Percentiles rank a stretch among this genome's conserved stretches.
Evolutionary conservation across 2,329 filamentous ascomycete genomes (phyloP).

Genomic region (Epichloe sp.): DNA sequence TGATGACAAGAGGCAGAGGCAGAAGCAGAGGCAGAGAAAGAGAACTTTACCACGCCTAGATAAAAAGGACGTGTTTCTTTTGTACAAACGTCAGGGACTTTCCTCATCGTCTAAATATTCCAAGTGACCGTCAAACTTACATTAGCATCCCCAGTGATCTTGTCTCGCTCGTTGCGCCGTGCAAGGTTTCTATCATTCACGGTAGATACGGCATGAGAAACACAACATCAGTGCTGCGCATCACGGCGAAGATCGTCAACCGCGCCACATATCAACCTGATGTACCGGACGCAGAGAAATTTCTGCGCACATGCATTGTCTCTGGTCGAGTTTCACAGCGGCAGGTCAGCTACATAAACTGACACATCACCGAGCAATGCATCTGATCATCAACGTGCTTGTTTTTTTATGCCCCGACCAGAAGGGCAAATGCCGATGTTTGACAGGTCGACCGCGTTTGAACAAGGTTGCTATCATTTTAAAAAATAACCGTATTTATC

Average conservation of each 20-base stretch:
- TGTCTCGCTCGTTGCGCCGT: neutral
- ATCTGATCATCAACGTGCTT: neutral
- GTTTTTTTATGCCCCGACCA: neutral
- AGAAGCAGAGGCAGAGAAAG: neutral
- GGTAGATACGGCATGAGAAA: neutral
- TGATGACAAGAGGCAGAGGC: neutral
- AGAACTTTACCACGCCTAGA: neutral
- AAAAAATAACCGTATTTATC: neutral
- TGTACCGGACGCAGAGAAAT: neutral
- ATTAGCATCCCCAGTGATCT: neutral
- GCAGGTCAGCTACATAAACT: neutral
- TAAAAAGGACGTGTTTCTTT: neutral
- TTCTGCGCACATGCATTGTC: neutral
- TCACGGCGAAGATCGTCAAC: neutral
- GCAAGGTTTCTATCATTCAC: neutral
- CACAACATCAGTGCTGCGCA: neutral
- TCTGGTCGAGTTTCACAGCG: neutral
- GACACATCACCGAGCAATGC: neutral
- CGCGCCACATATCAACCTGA: neutral
- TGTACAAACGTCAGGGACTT: slow-evolving; percentile 2
- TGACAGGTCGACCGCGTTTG: neutral
- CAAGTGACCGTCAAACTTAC: neutral
- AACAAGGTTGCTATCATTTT: neutral
- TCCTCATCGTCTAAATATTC: neutral
- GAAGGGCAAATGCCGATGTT: neutral